These are phyloP conservation scores for Calonectria crousiana DNA, from an alignment of 2,329 filamentous ascomycete species.

Conservation along the genomic window DNA sequence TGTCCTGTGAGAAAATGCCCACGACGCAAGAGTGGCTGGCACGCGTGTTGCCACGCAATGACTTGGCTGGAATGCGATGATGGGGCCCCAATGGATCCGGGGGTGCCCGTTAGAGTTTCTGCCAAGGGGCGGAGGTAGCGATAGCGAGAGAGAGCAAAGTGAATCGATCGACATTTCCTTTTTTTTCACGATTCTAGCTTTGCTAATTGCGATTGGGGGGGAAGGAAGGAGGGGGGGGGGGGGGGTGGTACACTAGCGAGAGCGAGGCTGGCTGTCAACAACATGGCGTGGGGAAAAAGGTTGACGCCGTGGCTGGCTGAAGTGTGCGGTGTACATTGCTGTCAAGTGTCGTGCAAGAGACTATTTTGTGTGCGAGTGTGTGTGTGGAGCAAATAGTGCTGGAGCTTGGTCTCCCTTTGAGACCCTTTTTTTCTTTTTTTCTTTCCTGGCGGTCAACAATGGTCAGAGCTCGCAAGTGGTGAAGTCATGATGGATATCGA, in stretches of 20 bases:
- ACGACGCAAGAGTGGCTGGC: not conserved
- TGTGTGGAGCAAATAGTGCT: not conserved
- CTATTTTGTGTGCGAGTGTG: not conserved
- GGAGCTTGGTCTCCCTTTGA: not conserved
- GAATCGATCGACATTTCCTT: constrained; percentile 1
- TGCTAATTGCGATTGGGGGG: not conserved
- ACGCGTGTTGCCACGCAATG: not conserved
- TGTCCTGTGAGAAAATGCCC: not conserved
- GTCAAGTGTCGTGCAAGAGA: not conserved
- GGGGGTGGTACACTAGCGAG: not conserved
- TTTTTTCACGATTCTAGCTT: not conserved
- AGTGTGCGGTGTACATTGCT: not conserved
- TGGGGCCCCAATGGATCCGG: not conserved
- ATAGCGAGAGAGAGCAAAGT: not conserved
- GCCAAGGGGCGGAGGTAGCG: not conserved
- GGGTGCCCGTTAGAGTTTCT: not conserved
- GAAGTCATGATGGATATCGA: not conserved
- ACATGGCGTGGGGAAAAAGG: not conserved
- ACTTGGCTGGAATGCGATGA: not conserved
- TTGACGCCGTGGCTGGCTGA: constrained; percentile 6
- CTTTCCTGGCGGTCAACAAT: not conserved
- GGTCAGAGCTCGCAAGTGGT: not conserved
- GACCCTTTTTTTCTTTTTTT: not conserved
- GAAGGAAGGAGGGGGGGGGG: not conserved
- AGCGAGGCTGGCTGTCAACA: constrained; percentile 1